Conservation (phyloP, 2,329 filamentous ascomycete species). For the Kalmusia sp. region DNA sequence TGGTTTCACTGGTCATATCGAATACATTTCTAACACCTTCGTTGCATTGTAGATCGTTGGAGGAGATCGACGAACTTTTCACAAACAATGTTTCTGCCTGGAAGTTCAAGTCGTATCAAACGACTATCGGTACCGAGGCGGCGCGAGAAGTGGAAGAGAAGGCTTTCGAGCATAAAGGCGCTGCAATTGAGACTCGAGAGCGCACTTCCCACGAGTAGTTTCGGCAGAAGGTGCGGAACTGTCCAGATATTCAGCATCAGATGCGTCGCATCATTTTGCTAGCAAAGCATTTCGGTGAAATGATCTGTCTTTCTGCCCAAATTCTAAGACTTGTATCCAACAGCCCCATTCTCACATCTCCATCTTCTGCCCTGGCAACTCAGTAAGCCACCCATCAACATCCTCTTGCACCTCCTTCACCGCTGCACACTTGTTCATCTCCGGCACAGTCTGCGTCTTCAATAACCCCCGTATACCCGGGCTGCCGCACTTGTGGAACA, state of each 20-base stretch:
- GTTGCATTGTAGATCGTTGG: not conserved
- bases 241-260: too few relatives aligned
- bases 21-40: too few relatives aligned
- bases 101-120: not conserved
- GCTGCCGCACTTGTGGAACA: slow-evolving; percentile 30
- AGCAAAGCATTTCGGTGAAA: too few relatives aligned
- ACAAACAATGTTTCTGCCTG: not conserved
- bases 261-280: too few relatives aligned
- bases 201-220: not conserved
- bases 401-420: slow-evolving; percentile 20
- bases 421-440: slow-evolving; percentile 28
- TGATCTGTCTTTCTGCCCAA: too few relatives aligned
- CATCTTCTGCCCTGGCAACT: slow-evolving; percentile 4
- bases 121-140: not conserved
- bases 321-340: too few relatives aligned
- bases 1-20: too few relatives aligned
- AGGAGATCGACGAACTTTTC: not conserved
- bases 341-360: too few relatives aligned
- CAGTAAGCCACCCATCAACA: slow-evolving; percentile 20
- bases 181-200: not conserved
- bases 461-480: slow-evolving; percentile 24
- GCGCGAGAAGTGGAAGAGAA: not conserved
- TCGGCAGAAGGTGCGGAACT: too few relatives aligned
- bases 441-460: slow-evolving; percentile 24
- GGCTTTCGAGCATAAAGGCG: not conserved